Evolutionary conservation across 805 yeast species (phyloP).

Genomic region (Candida nitratophila): DNA sequence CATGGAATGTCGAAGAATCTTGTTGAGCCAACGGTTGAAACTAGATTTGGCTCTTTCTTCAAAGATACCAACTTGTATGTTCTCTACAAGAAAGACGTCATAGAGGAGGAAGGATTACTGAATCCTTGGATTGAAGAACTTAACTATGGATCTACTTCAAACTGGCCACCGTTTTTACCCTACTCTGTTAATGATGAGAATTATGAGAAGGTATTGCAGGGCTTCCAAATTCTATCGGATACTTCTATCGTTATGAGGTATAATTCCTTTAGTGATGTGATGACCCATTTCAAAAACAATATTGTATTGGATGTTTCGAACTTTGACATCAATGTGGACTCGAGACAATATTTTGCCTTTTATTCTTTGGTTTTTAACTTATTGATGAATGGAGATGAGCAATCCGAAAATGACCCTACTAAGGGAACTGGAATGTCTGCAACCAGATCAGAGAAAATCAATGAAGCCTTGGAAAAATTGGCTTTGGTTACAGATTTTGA

Average conservation of each 20-base stretch:
- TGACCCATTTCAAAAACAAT: constrained; percentile 30
- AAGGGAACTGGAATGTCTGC: constrained; percentile 33
- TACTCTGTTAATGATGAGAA: constrained; percentile 33
- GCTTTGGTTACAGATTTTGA: constrained; percentile 65
- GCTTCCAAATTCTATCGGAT: constrained; percentile 52
- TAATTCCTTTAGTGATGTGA: constrained; percentile 43
- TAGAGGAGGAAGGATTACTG: constrained; percentile 14
- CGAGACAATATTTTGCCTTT: constrained; percentile 63
- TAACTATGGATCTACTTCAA: constrained; percentile 53
- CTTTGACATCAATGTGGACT: constrained; percentile 60
- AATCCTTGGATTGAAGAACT: constrained; percentile 22
- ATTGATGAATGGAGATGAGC: constrained; percentile 29
- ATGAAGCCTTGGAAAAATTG: constrained; percentile 57
- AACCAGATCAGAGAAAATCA: constrained; percentile 53
- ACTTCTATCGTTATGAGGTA: constrained; percentile 56
- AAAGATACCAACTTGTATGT: constrained; percentile 68
- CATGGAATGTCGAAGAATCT: neutral
- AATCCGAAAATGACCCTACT: neutral
- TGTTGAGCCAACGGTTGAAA: constrained; percentile 39
- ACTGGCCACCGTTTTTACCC: constrained; percentile 92
- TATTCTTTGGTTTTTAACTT: constrained; percentile 58
- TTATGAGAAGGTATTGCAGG: constrained; percentile 47
- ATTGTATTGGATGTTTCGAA: constrained; percentile 63
- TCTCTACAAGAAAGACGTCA: constrained; percentile 44
- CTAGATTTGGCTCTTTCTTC: constrained; percentile 62